phyloP scores from a whole-genome alignment of 2,329 filamentous ascomycete species.

The Bipolaris bicolor region DNA sequence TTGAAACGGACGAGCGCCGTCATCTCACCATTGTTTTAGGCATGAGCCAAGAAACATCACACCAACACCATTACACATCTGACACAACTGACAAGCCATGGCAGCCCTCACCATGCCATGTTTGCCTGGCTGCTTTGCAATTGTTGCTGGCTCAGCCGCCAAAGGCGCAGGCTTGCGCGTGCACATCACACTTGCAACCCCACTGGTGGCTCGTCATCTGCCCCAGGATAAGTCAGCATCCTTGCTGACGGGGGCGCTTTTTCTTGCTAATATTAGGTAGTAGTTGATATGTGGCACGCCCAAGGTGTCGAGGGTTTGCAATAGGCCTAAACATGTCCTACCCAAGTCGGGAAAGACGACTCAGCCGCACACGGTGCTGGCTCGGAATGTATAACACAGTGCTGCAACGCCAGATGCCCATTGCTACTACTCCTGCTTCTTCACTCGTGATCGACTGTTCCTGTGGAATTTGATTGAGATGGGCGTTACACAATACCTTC shows the following conservation, averaged over 20 bases:
- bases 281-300: constrained; percentile 8
- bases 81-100: constrained; percentile 10
- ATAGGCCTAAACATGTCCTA: constrained; percentile 17
- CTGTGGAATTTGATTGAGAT: constrained; percentile 8
- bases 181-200: neutral
- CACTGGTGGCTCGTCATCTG: neutral
- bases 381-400: constrained; percentile 13
- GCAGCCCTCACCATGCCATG: neutral
- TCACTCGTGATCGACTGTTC: neutral
- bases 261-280: constrained; percentile 18
- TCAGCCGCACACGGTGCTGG: constrained; percentile 11
- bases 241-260: constrained; percentile 10
- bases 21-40: constrained; percentile 16
- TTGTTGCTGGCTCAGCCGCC: neutral
- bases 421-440: neutral
- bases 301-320: constrained; percentile 18
- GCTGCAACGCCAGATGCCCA: neutral
- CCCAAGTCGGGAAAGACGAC: constrained; percentile 18
- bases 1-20: constrained; percentile 9
- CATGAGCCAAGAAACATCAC: constrained; percentile 1
- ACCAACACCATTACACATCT: neutral
- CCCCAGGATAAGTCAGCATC: constrained; percentile 3
- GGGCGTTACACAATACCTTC: constrained; percentile 11
- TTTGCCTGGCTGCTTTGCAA: neutral
- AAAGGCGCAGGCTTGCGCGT: constrained; percentile 3